Evolutionary conservation across 2,329 filamentous ascomycete species (phyloP).

Genomic region (Pseudogymnoascus sp.): DNA sequence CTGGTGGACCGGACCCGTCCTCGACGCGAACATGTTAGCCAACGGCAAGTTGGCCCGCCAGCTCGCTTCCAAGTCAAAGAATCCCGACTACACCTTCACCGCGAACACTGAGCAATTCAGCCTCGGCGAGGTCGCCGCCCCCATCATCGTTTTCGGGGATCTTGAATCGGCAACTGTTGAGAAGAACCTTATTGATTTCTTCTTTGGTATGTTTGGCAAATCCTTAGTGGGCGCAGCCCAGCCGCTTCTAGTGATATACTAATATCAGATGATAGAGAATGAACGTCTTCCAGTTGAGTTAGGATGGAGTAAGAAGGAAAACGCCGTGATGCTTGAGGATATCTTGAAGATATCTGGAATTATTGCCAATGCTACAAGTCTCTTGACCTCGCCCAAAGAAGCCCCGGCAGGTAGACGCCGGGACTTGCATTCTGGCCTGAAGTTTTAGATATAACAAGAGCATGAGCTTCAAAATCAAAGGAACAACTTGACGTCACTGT

Average conservation of each 20-base stretch:
- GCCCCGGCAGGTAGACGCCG: neutral
- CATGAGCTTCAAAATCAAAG: neutral
- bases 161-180: conserved; percentile 33
- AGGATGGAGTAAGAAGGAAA: conserved; percentile 31
- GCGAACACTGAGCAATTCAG: conserved; percentile 37
- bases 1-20: conserved; percentile 39
- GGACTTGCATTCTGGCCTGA: neutral
- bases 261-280: conserved; percentile 29
- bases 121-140: conserved; percentile 43
- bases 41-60: conserved; percentile 40
- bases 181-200: conserved; percentile 36
- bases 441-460: neutral
- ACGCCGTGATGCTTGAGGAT: conserved; percentile 10
- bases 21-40: conserved; percentile 38
- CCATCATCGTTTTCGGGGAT: conserved; percentile 44
- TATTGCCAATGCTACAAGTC: conserved; percentile 12
- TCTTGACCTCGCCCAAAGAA: conserved; percentile 11
- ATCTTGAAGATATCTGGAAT: conserved; percentile 10
- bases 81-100: conserved; percentile 43
- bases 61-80: conserved; percentile 37
- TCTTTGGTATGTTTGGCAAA: conserved; percentile 34
- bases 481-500: neutral
- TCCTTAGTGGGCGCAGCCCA: neutral
- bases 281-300: conserved; percentile 35
- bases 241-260: neutral